Evolutionary conservation across 2,329 filamentous ascomycete species (phyloP).

Genomic region (Cytospora paraplurivora): DNA sequence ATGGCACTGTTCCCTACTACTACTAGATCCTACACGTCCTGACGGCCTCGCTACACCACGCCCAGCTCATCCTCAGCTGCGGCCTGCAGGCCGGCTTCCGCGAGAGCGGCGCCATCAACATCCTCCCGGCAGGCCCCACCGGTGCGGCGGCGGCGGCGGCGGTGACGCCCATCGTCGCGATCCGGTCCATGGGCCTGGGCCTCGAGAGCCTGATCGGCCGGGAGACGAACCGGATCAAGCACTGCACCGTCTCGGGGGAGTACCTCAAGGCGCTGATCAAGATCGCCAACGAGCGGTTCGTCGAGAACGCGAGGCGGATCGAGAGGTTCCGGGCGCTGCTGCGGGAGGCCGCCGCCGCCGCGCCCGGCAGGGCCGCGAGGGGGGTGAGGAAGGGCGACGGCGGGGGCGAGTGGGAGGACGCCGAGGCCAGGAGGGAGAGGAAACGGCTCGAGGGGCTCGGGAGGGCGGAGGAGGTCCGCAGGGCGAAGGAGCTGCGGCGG

Average conservation of each 20-base stretch:
- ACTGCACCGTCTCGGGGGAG: slow-evolving; percentile 60
- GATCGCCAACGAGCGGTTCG: slow-evolving; percentile 75
- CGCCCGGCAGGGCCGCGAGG: not conserved
- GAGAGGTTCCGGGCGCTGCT: slow-evolving; percentile 62
- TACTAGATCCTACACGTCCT: slow-evolving; percentile 88
- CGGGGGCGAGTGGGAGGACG: slow-evolving; percentile 56
- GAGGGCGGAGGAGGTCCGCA: slow-evolving; percentile 49
- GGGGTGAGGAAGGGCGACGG: slow-evolving; percentile 39
- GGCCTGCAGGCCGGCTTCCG: slow-evolving; percentile 83
- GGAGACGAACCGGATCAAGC: slow-evolving; percentile 43
- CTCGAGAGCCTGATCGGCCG: slow-evolving; percentile 80
- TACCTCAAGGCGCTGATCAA: slow-evolving; percentile 69
- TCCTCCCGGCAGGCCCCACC: slow-evolving; percentile 40
- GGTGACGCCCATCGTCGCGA: slow-evolving; percentile 72
- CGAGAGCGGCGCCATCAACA: slow-evolving; percentile 81
- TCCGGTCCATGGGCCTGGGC: slow-evolving; percentile 79
- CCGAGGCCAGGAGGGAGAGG: slow-evolving; percentile 52
- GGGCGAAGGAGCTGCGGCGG: slow-evolving; percentile 44
- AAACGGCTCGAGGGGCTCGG: slow-evolving; percentile 61
- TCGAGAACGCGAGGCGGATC: slow-evolving; percentile 68
- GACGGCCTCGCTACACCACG: slow-evolving; percentile 72
- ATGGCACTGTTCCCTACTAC: slow-evolving; percentile 6
- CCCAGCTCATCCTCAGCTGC: slow-evolving; percentile 73
- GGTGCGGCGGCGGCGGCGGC: slow-evolving; percentile 40
- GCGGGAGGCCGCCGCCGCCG: slow-evolving; percentile 29